Conservation (phyloP, 768 basidiomycete genomes). For the Tricholomella constricta region DNA sequence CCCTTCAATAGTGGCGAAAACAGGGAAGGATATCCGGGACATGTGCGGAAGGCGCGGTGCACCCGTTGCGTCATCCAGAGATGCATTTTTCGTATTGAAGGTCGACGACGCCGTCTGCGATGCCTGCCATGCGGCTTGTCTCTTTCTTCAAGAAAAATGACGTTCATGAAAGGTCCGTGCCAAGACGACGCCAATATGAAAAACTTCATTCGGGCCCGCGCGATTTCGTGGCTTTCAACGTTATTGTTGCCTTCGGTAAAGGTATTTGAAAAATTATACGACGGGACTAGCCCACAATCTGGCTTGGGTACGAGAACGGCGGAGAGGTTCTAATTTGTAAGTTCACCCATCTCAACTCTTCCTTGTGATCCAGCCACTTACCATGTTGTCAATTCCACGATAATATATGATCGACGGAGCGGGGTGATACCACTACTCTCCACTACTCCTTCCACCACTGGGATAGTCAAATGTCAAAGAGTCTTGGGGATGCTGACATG, state of each 20-base stretch:
- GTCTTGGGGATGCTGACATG: too few relatives aligned
- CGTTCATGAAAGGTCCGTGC: background rate
- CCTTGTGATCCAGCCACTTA: background rate
- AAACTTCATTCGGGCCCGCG: too few relatives aligned
- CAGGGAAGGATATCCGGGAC: background rate
- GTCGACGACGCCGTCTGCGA: background rate
- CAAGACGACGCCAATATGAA: too few relatives aligned
- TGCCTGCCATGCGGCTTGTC: background rate
- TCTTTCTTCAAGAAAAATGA: background rate
- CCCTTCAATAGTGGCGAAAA: background rate
- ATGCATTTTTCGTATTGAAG: background rate
- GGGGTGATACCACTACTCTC: background rate
- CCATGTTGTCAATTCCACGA: background rate
- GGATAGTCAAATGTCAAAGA: too few relatives aligned
- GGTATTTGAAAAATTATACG: too few relatives aligned
- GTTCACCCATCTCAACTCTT: background rate
- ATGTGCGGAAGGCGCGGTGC: background rate
- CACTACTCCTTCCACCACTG: too few relatives aligned
- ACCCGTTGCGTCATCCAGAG: background rate
- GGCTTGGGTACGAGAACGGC: background rate
- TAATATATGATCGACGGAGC: background rate
- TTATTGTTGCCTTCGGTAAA: too few relatives aligned
- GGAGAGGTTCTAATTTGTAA: background rate
- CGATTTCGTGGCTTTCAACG: too few relatives aligned
- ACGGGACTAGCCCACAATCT: too few relatives aligned